A percentile compares a stretch with the other conserved stretches of the same genome.
phyloP scores from a whole-genome alignment of 75 land plant species.

The Cryptomeria japonica region DNA sequence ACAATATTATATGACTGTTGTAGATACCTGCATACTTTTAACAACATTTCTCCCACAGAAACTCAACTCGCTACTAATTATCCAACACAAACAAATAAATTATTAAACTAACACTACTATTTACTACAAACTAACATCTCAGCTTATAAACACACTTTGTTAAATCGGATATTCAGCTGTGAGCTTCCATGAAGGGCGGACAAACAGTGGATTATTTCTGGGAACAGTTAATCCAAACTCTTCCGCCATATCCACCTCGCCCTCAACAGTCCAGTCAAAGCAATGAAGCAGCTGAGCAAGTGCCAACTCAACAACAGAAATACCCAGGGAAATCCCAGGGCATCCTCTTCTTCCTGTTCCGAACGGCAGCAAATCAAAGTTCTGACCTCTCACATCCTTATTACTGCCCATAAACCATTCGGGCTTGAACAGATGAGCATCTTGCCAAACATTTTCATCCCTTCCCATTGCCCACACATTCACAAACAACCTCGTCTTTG shows the following conservation, averaged over 20 bases:
- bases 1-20: too few species aligned
- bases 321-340: not conserved
- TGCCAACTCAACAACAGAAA: not conserved
- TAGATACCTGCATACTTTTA: too few species aligned
- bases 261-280: not conserved
- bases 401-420: slow-evolving; percentile 19
- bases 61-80: too few species aligned
- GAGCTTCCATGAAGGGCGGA: not conserved
- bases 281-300: not conserved
- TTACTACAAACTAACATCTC: too few species aligned
- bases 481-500: slow-evolving; percentile 2
- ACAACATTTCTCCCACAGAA: too few species aligned
- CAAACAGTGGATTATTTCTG: not conserved
- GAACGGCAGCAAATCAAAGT: slow-evolving; percentile 29
- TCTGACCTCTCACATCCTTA: slow-evolving; percentile 23
- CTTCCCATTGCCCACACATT: slow-evolving; percentile 19
- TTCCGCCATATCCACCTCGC: not conserved
- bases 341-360: slow-evolving; percentile 11
- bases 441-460: slow-evolving; percentile 17
- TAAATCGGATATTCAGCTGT: not conserved
- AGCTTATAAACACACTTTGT: too few species aligned
- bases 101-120: too few species aligned
- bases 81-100: too few species aligned
- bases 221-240: not conserved
- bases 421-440: slow-evolving; percentile 18